phyloP scores from a whole-genome alignment of 192 early-diverging fungal species.

The Chytriomyces sp. region DNA sequence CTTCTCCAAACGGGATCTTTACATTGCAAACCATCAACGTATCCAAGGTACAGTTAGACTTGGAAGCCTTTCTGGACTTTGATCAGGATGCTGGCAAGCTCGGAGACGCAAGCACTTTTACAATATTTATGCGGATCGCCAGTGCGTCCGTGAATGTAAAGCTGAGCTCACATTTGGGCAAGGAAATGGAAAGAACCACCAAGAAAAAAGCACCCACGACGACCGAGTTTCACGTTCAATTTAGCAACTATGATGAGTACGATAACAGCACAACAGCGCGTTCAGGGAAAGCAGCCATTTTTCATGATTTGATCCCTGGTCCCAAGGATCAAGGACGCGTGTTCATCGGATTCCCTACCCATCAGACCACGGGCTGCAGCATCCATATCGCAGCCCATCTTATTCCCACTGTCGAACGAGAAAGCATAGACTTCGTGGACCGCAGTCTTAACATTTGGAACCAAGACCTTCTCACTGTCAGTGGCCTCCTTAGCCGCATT shows the following conservation, averaged over 20 bases:
- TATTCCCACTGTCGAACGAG: conserved; percentile 91
- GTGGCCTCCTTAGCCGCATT: conserved; percentile 71
- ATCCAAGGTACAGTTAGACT: conserved; percentile 56
- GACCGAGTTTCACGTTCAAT: conserved; percentile 72
- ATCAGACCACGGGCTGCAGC: conserved; percentile 85
- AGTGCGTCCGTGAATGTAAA: conserved; percentile 60
- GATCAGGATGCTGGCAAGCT: conserved; percentile 7
- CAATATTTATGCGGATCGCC: conserved; percentile 73
- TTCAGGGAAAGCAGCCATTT: conserved; percentile 60
- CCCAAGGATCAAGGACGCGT: conserved; percentile 76
- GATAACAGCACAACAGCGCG: conserved; percentile 56
- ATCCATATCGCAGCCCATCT: conserved; percentile 78
- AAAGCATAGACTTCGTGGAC: conserved; percentile 88
- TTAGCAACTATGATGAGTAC: conserved; percentile 75
- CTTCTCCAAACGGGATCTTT: conserved; percentile 74
- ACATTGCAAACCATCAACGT: conserved; percentile 64
- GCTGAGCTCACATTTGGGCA: conserved; percentile 52
- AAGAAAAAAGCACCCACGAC: conserved; percentile 80
- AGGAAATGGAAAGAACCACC: conserved; percentile 83
- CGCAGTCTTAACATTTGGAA: conserved; percentile 78
- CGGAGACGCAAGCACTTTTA: conserved; percentile 37
- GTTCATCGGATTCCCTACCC: conserved; percentile 88
- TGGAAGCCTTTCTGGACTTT: conserved; percentile 37
- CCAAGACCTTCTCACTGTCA: conserved; percentile 73
- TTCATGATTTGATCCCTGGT: conserved; percentile 72